phyloP scores from a whole-genome alignment of 1,139 yeast genomes.

The Lodderomyces jiufengensis region DNA sequence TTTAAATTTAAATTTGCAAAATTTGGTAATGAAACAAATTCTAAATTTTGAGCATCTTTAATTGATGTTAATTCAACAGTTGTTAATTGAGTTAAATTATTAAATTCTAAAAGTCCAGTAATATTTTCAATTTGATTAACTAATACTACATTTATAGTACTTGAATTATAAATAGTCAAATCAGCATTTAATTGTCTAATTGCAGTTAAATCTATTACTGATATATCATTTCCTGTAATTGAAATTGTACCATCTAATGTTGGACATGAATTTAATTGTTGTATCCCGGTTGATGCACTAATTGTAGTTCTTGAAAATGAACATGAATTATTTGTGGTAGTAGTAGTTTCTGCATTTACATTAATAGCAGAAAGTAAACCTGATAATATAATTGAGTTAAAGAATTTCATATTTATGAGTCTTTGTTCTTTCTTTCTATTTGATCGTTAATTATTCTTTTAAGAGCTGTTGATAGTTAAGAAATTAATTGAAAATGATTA shows the following conservation, averaged over 20 bases:
- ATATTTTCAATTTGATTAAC: slow-evolving; percentile 30
- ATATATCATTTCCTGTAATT: slow-evolving; percentile 36
- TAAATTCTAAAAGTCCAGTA: slow-evolving; percentile 34
- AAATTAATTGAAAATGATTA: too few species aligned
- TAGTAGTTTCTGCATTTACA: not conserved
- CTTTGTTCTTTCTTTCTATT: too few species aligned
- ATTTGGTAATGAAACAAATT: slow-evolving; percentile 43
- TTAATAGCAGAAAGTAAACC: not conserved
- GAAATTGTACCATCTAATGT: slow-evolving; percentile 41
- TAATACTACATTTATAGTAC: slow-evolving; percentile 36
- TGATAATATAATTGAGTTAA: not conserved
- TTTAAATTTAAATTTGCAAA: slow-evolving; percentile 38
- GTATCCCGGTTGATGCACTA: slow-evolving; percentile 36
- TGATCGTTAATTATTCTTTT: too few species aligned
- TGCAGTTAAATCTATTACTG: slow-evolving; percentile 30
- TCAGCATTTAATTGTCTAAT: slow-evolving; percentile 36
- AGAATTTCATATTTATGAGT: too few species aligned
- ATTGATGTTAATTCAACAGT: slow-evolving; percentile 36
- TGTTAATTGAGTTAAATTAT: slow-evolving; percentile 41
- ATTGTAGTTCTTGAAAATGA: slow-evolving; percentile 39
- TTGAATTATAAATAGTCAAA: slow-evolving; percentile 36
- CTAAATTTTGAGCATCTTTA: slow-evolving; percentile 28
- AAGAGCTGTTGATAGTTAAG: too few species aligned
- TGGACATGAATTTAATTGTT: slow-evolving; percentile 36
- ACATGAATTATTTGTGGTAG: slow-evolving; percentile 20